A percentile compares a stretch with the other conserved stretches of the same genome.
Evolutionary conservation across 176 grass and related monocot genomes (phyloP).

Genomic region (Tillandsia leiboldiana): DNA sequence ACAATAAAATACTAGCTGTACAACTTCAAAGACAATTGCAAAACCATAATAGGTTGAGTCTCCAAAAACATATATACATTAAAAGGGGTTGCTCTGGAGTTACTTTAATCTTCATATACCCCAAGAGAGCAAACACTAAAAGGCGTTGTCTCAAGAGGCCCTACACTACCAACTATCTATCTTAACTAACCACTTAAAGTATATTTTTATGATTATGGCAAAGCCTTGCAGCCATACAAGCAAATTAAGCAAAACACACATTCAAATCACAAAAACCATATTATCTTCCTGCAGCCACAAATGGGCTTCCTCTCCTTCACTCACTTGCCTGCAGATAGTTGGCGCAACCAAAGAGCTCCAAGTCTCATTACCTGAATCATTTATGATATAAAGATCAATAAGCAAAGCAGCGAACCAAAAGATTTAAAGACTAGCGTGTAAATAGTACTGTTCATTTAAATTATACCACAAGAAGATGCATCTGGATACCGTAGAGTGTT

Average conservation of each 20-base stretch:
- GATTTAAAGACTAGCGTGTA: neutral
- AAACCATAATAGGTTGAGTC: neutral
- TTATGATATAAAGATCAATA: neutral
- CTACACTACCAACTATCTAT: neutral
- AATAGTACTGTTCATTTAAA: too few species aligned
- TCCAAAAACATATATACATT: neutral
- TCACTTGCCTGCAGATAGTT: conserved; percentile 15
- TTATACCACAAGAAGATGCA: too few species aligned
- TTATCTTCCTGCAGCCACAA: conserved; percentile 20
- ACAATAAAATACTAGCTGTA: neutral
- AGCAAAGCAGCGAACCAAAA: neutral
- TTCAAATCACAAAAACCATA: conserved; percentile 13
- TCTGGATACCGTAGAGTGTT: neutral
- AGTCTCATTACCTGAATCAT: conserved; percentile 12
- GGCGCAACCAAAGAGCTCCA: conserved; percentile 10
- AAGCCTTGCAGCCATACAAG: too few species aligned
- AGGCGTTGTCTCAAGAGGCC: neutral
- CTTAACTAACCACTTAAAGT: too few species aligned
- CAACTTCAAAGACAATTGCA: neutral
- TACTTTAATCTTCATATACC: conserved; percentile 1
- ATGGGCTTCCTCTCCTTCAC: conserved; percentile 19
- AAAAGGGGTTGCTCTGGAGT: conserved; percentile 1
- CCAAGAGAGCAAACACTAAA: conserved; percentile 1
- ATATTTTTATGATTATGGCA: too few species aligned
- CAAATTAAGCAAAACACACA: too few species aligned